Conservation (phyloP, 331 rosid genomes). For the Quercus phellos region DNA sequence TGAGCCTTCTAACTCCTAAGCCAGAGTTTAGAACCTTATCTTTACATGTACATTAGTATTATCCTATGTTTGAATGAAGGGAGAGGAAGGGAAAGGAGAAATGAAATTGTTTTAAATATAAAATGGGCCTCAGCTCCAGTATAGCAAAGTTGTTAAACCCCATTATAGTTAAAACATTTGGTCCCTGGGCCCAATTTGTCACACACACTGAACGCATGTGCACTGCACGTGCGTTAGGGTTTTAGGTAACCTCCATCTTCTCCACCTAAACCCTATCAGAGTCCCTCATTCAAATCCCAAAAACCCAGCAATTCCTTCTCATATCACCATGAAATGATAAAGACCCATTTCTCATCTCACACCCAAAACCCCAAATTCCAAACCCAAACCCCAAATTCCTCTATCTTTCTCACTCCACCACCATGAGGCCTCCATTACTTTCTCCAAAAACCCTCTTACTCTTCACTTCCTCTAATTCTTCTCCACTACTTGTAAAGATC, state of each 20-base stretch:
- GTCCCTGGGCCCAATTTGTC: neutral
- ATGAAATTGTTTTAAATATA: too few species aligned
- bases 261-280: neutral
- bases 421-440: conserved; percentile 8
- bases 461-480: neutral
- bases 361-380: neutral
- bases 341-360: conserved; percentile 8
- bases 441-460: conserved; percentile 7
- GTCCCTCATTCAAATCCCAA: neutral
- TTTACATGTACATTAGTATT: too few species aligned
- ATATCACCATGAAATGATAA: neutral
- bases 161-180: neutral
- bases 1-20: too few species aligned
- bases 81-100: too few species aligned
- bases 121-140: too few species aligned
- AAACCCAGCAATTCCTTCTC: neutral
- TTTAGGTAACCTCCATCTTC: neutral
- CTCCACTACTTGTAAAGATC: conserved; percentile 12
- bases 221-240: neutral
- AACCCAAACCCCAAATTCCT: conserved; percentile 5
- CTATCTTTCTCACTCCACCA: neutral
- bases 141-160: too few species aligned
- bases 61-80: too few species aligned
- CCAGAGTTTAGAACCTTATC: too few species aligned
- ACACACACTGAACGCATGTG: too few species aligned